Conservation (phyloP, 2,329 filamentous ascomycete species). For the Xylariaceae sp. region DNA sequence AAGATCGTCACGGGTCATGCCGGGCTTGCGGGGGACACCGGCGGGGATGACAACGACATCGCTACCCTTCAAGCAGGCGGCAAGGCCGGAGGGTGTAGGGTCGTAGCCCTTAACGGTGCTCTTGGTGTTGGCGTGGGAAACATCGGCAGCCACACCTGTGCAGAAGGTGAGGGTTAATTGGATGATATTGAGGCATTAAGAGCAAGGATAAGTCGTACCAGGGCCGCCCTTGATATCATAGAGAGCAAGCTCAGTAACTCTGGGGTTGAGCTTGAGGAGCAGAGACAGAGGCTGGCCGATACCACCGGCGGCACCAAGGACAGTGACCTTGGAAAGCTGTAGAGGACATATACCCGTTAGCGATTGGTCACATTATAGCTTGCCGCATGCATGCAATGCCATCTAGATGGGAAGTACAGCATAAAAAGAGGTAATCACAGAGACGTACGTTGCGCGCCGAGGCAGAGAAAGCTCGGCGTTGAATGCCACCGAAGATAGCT, state of each 20-base stretch:
- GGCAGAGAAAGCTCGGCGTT: constrained; percentile 77
- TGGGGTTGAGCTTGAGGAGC: constrained; percentile 96
- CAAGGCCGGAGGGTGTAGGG: constrained; percentile 69
- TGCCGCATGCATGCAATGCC: constrained; percentile 1
- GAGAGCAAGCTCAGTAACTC: constrained; percentile 88
- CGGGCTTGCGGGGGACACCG: constrained; percentile 97
- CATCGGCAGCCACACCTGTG: constrained; percentile 91
- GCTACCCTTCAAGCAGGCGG: constrained; percentile 74
- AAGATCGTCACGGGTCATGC: constrained; percentile 99
- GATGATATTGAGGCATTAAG: neutral
- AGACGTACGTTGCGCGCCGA: constrained; percentile 70
- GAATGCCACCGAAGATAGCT: constrained; percentile 40
- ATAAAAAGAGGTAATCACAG: constrained; percentile 1
- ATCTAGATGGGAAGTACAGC: neutral
- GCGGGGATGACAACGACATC: constrained; percentile 97
- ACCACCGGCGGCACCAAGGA: constrained; percentile 94
- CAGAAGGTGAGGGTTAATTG: constrained; percentile 3
- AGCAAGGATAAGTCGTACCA: constrained; percentile 55
- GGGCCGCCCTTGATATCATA: constrained; percentile 96
- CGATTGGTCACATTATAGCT: constrained; percentile 3
- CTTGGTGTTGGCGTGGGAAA: constrained; percentile 99
- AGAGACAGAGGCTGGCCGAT: constrained; percentile 98
- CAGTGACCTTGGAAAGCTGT: constrained; percentile 93
- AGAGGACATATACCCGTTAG: constrained; percentile 8
- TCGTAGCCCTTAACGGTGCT: constrained; percentile 88